Evolutionary conservation across 2,329 filamentous ascomycete species (phyloP).

Genomic region (Neurospora sp.): DNA sequence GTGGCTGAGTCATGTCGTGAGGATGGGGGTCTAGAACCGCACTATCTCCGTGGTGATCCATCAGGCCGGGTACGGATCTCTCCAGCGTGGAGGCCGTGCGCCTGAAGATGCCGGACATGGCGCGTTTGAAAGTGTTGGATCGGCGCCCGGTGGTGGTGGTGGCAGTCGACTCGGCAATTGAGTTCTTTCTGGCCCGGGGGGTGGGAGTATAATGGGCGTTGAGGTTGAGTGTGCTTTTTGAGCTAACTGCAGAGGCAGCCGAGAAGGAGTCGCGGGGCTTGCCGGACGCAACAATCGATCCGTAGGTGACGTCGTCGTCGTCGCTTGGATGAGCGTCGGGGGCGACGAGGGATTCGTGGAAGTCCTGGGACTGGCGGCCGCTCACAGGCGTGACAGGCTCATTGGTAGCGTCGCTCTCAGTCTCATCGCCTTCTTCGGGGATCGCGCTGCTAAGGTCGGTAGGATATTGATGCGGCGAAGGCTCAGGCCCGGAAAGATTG

Average conservation of each 20-base stretch:
- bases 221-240: slow-evolving; percentile 16
- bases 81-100: slow-evolving; percentile 29
- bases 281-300: slow-evolving; percentile 13
- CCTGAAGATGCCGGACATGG: slow-evolving; percentile 40
- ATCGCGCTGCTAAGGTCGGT: slow-evolving; percentile 44
- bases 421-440: slow-evolving; percentile 49
- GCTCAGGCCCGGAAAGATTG: slow-evolving; percentile 23
- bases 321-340: slow-evolving; percentile 18
- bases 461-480: slow-evolving; percentile 37
- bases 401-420: slow-evolving; percentile 47
- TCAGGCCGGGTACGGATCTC: slow-evolving; percentile 15
- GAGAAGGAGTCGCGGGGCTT: slow-evolving; percentile 14
- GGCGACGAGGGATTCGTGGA: slow-evolving; percentile 27
- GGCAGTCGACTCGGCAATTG: background rate
- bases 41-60: slow-evolving; percentile 11
- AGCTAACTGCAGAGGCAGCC: slow-evolving; percentile 7
- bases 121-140: slow-evolving; percentile 32
- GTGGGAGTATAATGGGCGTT: slow-evolving; percentile 10
- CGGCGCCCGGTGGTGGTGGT: background rate
- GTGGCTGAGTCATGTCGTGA: slow-evolving; percentile 14
- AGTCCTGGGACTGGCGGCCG: slow-evolving; percentile 45
- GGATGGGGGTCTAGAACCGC: slow-evolving; percentile 20
- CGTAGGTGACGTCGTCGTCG: slow-evolving; percentile 17
- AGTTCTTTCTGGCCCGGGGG: slow-evolving; percentile 1
- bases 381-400: slow-evolving; percentile 55